A percentile compares a stretch with the other conserved stretches of the same genome.
These are phyloP conservation scores for Dothistroma pini DNA, from an alignment of 2,329 filamentous ascomycete species.

Conservation along the genomic window DNA sequence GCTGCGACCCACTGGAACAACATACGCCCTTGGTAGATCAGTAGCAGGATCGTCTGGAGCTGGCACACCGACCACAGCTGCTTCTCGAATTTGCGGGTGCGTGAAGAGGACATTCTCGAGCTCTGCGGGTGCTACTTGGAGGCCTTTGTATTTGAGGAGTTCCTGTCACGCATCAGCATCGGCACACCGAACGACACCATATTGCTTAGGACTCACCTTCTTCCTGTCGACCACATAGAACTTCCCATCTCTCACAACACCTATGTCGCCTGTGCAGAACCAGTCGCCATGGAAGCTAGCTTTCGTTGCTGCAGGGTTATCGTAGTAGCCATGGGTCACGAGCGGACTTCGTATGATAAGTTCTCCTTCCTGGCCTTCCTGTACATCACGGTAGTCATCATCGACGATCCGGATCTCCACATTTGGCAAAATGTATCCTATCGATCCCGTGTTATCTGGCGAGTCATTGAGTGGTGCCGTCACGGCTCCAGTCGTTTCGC, in stretches of 20 bases:
- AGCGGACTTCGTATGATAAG: slow-evolving; percentile 26
- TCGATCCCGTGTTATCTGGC: slow-evolving; percentile 34
- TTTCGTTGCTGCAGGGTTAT: slow-evolving; percentile 64
- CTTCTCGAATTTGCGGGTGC: slow-evolving; percentile 42
- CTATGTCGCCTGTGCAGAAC: slow-evolving; percentile 87
- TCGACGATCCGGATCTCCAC: slow-evolving; percentile 41
- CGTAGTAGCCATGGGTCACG: slow-evolving; percentile 65
- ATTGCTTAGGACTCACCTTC: slow-evolving; percentile 23
- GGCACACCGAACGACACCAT: not conserved
- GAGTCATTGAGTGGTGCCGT: slow-evolving; percentile 37
- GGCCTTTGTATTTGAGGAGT: slow-evolving; percentile 52
- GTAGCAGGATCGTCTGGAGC: slow-evolving; percentile 45
- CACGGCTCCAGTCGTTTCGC: slow-evolving; percentile 34
- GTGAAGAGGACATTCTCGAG: slow-evolving; percentile 44
- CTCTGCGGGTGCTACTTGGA: slow-evolving; percentile 47
- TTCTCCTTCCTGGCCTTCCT: slow-evolving; percentile 34
- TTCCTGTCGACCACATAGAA: slow-evolving; percentile 83
- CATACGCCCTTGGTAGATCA: slow-evolving; percentile 44
- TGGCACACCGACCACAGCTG: slow-evolving; percentile 44
- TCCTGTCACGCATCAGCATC: slow-evolving; percentile 50
- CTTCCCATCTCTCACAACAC: slow-evolving; percentile 72
- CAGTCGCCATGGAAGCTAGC: slow-evolving; percentile 74
- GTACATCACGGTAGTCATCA: slow-evolving; percentile 42
- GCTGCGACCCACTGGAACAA: slow-evolving; percentile 36
- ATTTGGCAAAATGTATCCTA: slow-evolving; percentile 38